Evolutionary conservation across 768 basidiomycete species (phyloP).

Genomic region (Leucosporidium creatinivorum): DNA sequence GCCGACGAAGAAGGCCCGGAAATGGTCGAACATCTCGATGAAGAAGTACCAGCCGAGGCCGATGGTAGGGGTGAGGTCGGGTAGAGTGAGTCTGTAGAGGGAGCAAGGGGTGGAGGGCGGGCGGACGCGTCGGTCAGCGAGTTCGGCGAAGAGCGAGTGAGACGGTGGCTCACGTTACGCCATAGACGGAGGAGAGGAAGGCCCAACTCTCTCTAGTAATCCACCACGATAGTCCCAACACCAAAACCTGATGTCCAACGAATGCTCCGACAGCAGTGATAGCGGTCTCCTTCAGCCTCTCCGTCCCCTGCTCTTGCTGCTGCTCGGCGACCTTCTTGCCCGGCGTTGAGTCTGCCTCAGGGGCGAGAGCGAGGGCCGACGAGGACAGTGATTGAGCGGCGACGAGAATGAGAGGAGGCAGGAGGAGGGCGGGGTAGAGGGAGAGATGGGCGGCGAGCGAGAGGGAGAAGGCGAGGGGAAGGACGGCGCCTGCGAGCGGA

Average conservation of each 20-base stretch:
- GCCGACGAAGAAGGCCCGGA: conserved; percentile 88
- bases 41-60: conserved; percentile 99
- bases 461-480: conserved; percentile 57
- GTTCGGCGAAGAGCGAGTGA: not conserved
- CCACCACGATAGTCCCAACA: conserved; percentile 7
- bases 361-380: conserved; percentile 44
- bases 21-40: conserved; percentile 99
- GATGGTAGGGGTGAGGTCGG: conserved; percentile 85
- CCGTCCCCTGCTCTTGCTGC: no score
- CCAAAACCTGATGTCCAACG: conserved; percentile 47
- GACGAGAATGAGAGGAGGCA: conserved; percentile 61
- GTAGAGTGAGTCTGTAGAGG: conserved; percentile 60
- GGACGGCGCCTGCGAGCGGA: conserved; percentile 50
- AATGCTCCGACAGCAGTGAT: conserved; percentile 41
- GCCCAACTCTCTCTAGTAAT: conserved; percentile 27
- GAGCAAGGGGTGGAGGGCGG: not conserved
- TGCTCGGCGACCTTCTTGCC: no score
- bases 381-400: conserved; percentile 46
- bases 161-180: conserved; percentile 24
- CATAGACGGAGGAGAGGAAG: conserved; percentile 28
- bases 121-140: not conserved
- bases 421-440: conserved; percentile 59
- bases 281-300: no score
- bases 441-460: conserved; percentile 67
- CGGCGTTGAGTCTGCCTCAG: no score